Evolutionary conservation across 495 filamentous ascomycete species (phyloP), one percentile per base, ranked within the genome.

Genomic region (Diplogelasinospora grovesii): DNA sequence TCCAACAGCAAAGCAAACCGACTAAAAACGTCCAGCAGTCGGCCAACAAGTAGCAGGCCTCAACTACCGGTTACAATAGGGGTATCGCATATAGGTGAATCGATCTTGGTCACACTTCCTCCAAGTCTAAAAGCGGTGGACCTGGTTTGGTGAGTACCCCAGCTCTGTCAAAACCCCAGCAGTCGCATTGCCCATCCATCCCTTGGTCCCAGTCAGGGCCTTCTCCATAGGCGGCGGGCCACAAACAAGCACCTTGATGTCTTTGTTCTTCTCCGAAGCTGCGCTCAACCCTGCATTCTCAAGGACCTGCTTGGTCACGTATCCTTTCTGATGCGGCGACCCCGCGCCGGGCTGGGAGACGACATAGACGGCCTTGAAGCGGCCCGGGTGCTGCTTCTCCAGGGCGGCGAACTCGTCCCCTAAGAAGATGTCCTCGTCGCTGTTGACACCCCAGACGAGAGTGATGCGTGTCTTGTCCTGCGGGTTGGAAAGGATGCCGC

Each of bases 381-480:
- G 68, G 14, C 58, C 69, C 0, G 80, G 78, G 36, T 74, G 75
- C 20, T 60, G 57, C 33, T 61, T 52, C 57, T 77, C 68, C 20
- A 77, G 71, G 1, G 57, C 60, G 8, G 71, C 63, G 18, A 83
- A 64, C 45, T 83, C 73, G 4, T 69, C 54, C 13, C 57, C 56
- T 3, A 85, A 53, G 3, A 85, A 66, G n/a, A 83, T 47, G 46
- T 83, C 79, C 22, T 64, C 55, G 48, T 82, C 77, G 5, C 68
- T 73, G 35, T 83, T 79, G 30, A 80, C 77, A 22, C 80, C 81
- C 54, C 80, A 83, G 6, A 85, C 64, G 1, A 85, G 64, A 0
- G 71, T 79, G 19, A 85, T 66, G 46, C 74, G 75, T 2, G 80
- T 83, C 22, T 62, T 66, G 38, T 85, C 81, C 2, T 65, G 52